Evolutionary conservation across 257 asterid species (phyloP).

Genomic region (Cynanchum wilfordii): DNA sequence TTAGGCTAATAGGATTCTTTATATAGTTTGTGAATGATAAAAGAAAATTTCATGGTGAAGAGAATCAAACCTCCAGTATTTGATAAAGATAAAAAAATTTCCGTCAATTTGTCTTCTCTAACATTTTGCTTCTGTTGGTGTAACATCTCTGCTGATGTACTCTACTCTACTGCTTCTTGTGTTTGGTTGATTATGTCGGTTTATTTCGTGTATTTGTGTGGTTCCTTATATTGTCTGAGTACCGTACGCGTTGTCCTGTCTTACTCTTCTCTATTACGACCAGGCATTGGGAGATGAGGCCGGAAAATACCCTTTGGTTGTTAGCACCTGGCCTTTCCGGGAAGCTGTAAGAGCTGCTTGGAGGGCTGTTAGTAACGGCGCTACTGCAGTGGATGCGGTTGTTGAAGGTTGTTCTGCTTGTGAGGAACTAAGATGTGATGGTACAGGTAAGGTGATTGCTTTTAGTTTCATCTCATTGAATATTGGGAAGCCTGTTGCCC

Average conservation of each 20-base stretch:
- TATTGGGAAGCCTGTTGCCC: neutral
- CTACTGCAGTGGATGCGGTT: conserved; percentile 80
- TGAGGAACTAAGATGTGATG: conserved; percentile 82
- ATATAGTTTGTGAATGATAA: neutral
- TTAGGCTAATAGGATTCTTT: neutral
- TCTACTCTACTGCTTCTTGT: neutral
- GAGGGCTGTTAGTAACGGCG: conserved; percentile 51
- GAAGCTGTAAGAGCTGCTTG: conserved; percentile 95
- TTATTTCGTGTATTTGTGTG: neutral
- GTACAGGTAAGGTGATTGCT: conserved; percentile 60
- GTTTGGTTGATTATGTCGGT: neutral
- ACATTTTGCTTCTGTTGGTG: neutral
- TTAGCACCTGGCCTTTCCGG: conserved; percentile 95
- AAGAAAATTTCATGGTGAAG: neutral
- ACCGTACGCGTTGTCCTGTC: neutral
- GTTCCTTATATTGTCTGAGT: neutral
- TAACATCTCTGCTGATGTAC: neutral
- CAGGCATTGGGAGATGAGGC: conserved; percentile 50
- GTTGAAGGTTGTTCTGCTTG: conserved; percentile 88
- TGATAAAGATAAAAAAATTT: neutral
- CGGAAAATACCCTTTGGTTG: conserved; percentile 57
- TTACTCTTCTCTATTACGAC: conserved; percentile 1
- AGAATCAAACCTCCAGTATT: neutral
- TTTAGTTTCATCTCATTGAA: neutral
- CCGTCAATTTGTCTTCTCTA: neutral